Conservation (phyloP, 163 green algal species). For the Scenedesmus sp. region DNA sequence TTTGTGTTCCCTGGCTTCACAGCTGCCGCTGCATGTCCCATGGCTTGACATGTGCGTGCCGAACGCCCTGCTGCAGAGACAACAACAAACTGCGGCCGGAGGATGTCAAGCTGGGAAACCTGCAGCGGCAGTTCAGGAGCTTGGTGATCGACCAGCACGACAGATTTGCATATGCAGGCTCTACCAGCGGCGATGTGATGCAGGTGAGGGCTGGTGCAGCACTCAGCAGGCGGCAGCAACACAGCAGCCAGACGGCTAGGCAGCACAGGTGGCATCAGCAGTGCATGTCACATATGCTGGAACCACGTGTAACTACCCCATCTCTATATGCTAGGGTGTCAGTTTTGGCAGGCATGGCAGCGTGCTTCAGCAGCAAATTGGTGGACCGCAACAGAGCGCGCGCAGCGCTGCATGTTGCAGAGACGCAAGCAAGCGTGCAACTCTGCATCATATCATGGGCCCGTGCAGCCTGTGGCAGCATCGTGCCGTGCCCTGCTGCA, state of each 20-base stretch:
- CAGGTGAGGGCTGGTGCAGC: slow-evolving; percentile 65
- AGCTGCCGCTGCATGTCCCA: too few relatives aligned
- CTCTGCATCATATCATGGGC: too few relatives aligned
- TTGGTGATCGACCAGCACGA: slow-evolving; percentile 79
- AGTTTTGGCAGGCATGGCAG: too few relatives aligned
- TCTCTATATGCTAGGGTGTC: too few relatives aligned
- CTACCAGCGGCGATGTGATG: slow-evolving; percentile 84
- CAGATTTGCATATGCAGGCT: slow-evolving; percentile 82
- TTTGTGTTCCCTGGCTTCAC: too few relatives aligned
- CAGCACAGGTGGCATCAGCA: neutral
- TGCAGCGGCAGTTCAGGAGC: slow-evolving; percentile 77
- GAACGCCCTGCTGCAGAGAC: neutral
- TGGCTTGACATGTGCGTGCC: too few relatives aligned
- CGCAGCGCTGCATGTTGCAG: too few relatives aligned
- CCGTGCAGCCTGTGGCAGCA: neutral
- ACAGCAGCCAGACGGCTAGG: neutral
- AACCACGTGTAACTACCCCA: too few relatives aligned
- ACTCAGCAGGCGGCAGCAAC: neutral
- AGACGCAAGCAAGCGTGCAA: too few relatives aligned
- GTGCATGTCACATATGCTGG: too few relatives aligned
- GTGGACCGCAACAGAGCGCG: too few relatives aligned
- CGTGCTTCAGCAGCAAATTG: too few relatives aligned
- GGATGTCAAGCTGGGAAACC: slow-evolving; percentile 79
- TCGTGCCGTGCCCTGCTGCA: neutral
- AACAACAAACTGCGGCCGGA: slow-evolving; percentile 85